These are phyloP conservation scores for Exserohilum rostratum DNA, from an alignment of 2,329 filamentous ascomycete genomes.

Conservation along the genomic window DNA sequence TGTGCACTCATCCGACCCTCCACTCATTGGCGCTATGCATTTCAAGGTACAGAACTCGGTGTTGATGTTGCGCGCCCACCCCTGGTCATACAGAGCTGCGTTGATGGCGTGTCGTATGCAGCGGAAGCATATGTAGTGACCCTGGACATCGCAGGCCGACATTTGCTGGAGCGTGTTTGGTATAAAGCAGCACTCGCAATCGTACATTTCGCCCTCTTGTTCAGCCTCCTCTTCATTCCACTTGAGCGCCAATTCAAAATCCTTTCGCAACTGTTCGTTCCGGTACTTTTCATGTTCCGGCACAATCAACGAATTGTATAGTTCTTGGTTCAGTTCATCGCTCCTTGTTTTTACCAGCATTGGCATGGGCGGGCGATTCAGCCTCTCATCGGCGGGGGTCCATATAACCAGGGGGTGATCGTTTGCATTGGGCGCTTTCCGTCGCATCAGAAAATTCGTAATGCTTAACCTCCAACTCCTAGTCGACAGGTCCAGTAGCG, in stretches of 20 bases:
- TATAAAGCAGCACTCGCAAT: conserved; percentile 81
- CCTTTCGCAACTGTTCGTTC: conserved; percentile 48
- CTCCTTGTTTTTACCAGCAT: conserved; percentile 70
- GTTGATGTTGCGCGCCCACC: conserved; percentile 83
- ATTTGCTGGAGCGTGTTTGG: conserved; percentile 75
- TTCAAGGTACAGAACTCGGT: conserved; percentile 73
- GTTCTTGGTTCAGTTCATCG: conserved; percentile 58
- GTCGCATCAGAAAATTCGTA: conserved; percentile 71
- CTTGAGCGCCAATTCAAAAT: conserved; percentile 51
- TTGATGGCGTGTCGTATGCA: conserved; percentile 83
- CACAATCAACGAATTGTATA: conserved; percentile 53
- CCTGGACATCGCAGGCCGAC: conserved; percentile 70
- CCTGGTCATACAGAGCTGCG: conserved; percentile 91
- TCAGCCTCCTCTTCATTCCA: conserved; percentile 59
- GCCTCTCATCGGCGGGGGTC: conserved; percentile 63
- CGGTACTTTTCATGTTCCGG: conserved; percentile 50
- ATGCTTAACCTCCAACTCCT: conserved; percentile 81
- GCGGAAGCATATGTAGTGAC: conserved; percentile 78
- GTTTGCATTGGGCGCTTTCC: conserved; percentile 61
- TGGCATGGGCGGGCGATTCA: conserved; percentile 62
- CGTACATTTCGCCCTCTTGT: conserved; percentile 57
- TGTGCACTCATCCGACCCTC: conserved; percentile 61
- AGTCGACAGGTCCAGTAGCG: conserved; percentile 70
- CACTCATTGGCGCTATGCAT: conserved; percentile 77
- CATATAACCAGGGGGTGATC: conserved; percentile 67